Conservation (phyloP, 208 protist species). For the Wallacemonas sp. region DNA sequence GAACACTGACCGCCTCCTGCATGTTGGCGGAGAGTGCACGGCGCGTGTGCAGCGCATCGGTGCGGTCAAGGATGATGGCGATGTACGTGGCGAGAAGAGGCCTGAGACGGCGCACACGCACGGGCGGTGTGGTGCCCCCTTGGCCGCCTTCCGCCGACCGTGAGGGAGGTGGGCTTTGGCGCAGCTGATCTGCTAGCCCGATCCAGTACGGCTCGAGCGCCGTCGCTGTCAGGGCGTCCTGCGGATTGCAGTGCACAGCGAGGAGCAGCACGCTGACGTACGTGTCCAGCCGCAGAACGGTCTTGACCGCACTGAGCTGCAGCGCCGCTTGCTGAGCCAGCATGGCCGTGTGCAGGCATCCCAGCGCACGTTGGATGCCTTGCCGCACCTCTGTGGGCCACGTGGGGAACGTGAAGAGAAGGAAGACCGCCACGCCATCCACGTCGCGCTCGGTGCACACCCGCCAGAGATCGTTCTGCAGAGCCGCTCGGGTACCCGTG, state of each 20-base stretch:
- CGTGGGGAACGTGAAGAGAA: slow-evolving; percentile 5
- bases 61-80: neutral
- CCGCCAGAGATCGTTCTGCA: slow-evolving; percentile 32
- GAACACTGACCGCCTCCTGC: slow-evolving; percentile 10
- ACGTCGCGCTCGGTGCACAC: slow-evolving; percentile 36
- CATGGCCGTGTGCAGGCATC: neutral
- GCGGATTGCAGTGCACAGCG: neutral
- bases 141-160: no score
- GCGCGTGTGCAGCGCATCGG: neutral
- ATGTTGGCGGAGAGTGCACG: neutral
- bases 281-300: neutral
- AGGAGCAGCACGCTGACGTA: neutral
- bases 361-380: neutral
- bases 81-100: neutral
- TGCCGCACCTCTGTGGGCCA: neutral
- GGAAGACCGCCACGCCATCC: slow-evolving; percentile 14
- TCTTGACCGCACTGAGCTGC: neutral
- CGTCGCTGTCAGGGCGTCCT: neutral
- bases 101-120: neutral
- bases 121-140: neutral
- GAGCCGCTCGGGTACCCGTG: slow-evolving; percentile 13
- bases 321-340: neutral
- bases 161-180: neutral
- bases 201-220: neutral
- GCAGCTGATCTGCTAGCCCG: neutral